A percentile compares a stretch with the other conserved stretches of the same genome.
phyloP scores from a whole-genome alignment of 2,329 filamentous ascomycete genomes.

The Fusarium floridanum region DNA sequence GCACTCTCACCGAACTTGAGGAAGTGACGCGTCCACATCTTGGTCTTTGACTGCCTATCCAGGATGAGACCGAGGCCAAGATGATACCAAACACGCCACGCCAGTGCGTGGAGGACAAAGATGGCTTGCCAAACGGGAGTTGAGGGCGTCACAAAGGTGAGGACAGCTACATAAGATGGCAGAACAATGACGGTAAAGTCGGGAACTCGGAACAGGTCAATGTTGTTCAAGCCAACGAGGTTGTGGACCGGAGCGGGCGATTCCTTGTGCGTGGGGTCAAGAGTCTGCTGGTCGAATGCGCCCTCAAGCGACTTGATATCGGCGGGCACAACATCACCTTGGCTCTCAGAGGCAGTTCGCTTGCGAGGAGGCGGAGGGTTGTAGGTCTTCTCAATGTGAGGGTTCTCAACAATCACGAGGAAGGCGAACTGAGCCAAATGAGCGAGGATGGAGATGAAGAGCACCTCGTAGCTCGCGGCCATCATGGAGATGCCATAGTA shows the following conservation, averaged over 20 bases:
- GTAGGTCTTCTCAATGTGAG: constrained; percentile 98
- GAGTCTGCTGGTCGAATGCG: constrained; percentile 43
- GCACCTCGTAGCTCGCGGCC: constrained; percentile 96
- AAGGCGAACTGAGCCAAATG: constrained; percentile 96
- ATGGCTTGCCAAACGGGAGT: constrained; percentile 81
- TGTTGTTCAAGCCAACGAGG: constrained; percentile 83
- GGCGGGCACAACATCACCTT: constrained; percentile 48
- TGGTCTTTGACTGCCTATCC: constrained; percentile 86
- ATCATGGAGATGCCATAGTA: constrained; percentile 99
- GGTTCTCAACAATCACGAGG: constrained; percentile 91
- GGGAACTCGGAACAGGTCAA: constrained; percentile 89
- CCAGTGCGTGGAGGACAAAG: constrained; percentile 83
- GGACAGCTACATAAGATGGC: constrained; percentile 78
- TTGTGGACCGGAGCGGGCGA: constrained; percentile 81
- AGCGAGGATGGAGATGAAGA: constrained; percentile 95
- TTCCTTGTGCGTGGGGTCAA: constrained; percentile 46
- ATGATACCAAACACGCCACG: constrained; percentile 93
- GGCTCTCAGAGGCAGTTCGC: constrained; percentile 55
- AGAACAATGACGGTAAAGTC: constrained; percentile 86
- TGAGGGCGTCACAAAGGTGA: constrained; percentile 82
- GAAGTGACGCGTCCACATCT: constrained; percentile 97
- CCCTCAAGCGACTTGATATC: constrained; percentile 42
- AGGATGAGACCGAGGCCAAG: constrained; percentile 89
- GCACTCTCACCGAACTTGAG: constrained; percentile 94
- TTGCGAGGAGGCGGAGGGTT: constrained; percentile 86